A percentile compares a stretch with the other conserved stretches of the same genome.
Evolutionary conservation across 768 basidiomycete species (phyloP).

Genomic region (Tylopilus sp.): DNA sequence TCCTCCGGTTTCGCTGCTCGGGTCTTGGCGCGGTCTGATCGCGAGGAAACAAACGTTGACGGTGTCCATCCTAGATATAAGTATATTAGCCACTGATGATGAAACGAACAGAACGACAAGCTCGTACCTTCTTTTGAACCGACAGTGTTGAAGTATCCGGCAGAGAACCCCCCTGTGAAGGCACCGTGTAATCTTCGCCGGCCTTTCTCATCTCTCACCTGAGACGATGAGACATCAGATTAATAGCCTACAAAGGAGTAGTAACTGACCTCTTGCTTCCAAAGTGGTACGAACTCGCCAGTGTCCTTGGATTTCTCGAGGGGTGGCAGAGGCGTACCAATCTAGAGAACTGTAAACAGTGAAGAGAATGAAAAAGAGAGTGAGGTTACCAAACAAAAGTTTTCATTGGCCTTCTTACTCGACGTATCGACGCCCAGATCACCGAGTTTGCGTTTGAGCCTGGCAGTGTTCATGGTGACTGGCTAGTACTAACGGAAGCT

Average conservation of each 20-base stretch:
- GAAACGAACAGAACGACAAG: not conserved
- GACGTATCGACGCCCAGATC: slow-evolving; percentile 72
- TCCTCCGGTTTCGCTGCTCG: slow-evolving; percentile 73
- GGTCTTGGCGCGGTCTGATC: slow-evolving; percentile 63
- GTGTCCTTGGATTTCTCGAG: slow-evolving; percentile 92
- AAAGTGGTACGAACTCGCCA: slow-evolving; percentile 93
- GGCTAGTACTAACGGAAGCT: too few species aligned
- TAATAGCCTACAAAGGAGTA: slow-evolving; percentile 16
- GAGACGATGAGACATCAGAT: slow-evolving; percentile 14
- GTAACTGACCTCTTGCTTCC: slow-evolving; percentile 90
- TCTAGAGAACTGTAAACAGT: slow-evolving; percentile 43
- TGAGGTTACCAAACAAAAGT: slow-evolving; percentile 71
- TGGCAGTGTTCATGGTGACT: slow-evolving; percentile 41
- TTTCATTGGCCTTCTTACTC: slow-evolving; percentile 71
- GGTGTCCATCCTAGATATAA: slow-evolving; percentile 85
- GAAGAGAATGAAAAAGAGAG: not conserved
- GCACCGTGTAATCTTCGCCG: slow-evolving; percentile 93
- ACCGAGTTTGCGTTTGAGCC: slow-evolving; percentile 82
- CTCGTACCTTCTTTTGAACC: slow-evolving; percentile 89
- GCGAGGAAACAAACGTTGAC: slow-evolving; percentile 87
- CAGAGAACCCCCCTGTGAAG: slow-evolving; percentile 97
- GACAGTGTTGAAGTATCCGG: slow-evolving; percentile 95
- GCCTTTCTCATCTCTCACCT: slow-evolving; percentile 94
- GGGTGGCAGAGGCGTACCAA: slow-evolving; percentile 91
- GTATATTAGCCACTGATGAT: not conserved